Evolutionary conservation across 2,329 filamentous ascomycete genomes (phyloP), one percentile per base, ranked within the genome.

Genomic region (Aspergillus ruber): DNA sequence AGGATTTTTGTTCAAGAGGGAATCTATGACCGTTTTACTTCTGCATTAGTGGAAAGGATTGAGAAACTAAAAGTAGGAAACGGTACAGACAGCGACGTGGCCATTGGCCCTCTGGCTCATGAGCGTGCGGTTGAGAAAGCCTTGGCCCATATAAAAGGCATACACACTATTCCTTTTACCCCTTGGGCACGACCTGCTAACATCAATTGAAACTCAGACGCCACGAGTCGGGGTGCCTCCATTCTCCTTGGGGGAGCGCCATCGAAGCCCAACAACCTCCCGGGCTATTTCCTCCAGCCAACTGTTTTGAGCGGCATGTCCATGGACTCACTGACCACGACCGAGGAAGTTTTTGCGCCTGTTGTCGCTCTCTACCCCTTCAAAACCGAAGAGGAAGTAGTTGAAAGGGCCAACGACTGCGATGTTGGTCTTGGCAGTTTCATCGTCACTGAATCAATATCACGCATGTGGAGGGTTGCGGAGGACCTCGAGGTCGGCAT

Each of bases 401-500:
- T 50, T 10, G 13, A 20, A 13, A 23, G 38, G 23, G 49, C 49
- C 1, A 53, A 50, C 32, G n/a, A 33, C 29, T 46, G 45, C 15
- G 43, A 46, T 20, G 48, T 50, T 13, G 50, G 48, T 2, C 41
- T 50, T 8, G 48, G 41, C 3, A 13, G 33, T 12, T 54, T 45
- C 21, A 20, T 54, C 33, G 39, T 44, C 21, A 46, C 42, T 1
- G 32, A 29, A 12, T 45, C 54, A 33, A 42, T 56, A 1, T 32
- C 39, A 4, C 43, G 52, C 4, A 32, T 43, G 3, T 39, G 42
- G 46, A 49, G 51, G 8, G 38, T 60, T 2, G 43, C 50, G 2
- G 32, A 52, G 40, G 35, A 12, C 4, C 35, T 61, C 15, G 38
- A 60, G 43, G 49, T 45, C 5, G 58, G 56, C 9, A 56, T 56